These are phyloP conservation scores for Tilletiopsis washingtonensis DNA, from an alignment of 1,284 basidiomycete species.

Conservation along the genomic window DNA sequence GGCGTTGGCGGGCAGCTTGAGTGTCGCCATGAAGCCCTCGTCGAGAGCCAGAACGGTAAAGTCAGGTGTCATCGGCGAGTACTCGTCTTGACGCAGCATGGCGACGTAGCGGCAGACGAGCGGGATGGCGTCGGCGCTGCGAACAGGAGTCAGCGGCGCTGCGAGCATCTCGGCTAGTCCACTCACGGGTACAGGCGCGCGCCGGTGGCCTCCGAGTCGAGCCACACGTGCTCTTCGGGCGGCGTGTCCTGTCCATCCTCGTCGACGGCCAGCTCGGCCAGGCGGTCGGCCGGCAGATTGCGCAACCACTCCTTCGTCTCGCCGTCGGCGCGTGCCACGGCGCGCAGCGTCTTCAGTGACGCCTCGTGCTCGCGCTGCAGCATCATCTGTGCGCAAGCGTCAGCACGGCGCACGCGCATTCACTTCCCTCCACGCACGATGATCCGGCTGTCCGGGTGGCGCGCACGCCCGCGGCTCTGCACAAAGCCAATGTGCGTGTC, in stretches of 20 bases:
- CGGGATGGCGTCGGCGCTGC: slow-evolving; percentile 17
- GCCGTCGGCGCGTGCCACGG: slow-evolving; percentile 3
- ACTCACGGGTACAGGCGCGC: slow-evolving; percentile 19
- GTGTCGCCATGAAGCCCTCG: slow-evolving; percentile 5
- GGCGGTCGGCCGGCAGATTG: slow-evolving; percentile 7
- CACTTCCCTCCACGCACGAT: no score
- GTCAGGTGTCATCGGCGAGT: slow-evolving; percentile 11
- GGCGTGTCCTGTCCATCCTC: slow-evolving; percentile 4
- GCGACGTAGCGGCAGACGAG: slow-evolving; percentile 21
- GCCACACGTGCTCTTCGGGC: slow-evolving; percentile 4
- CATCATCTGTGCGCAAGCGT: no score
- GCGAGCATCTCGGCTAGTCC: no score
- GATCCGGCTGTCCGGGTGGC: slow-evolving; percentile 15
- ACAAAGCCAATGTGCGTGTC: slow-evolving; percentile 27
- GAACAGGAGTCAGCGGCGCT: no score
- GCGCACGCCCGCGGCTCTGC: slow-evolving; percentile 24
- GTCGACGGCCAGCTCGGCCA: background rate
- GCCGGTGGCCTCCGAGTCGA: slow-evolving; percentile 13
- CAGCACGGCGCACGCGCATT: no score
- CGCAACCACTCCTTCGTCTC: slow-evolving; percentile 16
- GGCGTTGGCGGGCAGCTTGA: slow-evolving; percentile 15
- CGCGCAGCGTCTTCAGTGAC: slow-evolving; percentile 8
- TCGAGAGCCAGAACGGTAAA: slow-evolving; percentile 9
- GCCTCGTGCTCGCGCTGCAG: slow-evolving; percentile 14
- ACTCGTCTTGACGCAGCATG: slow-evolving; percentile 12